Evolutionary conservation across 31 red algal species (phyloP).

Genomic region (Porphyra umbilicalis): DNA sequence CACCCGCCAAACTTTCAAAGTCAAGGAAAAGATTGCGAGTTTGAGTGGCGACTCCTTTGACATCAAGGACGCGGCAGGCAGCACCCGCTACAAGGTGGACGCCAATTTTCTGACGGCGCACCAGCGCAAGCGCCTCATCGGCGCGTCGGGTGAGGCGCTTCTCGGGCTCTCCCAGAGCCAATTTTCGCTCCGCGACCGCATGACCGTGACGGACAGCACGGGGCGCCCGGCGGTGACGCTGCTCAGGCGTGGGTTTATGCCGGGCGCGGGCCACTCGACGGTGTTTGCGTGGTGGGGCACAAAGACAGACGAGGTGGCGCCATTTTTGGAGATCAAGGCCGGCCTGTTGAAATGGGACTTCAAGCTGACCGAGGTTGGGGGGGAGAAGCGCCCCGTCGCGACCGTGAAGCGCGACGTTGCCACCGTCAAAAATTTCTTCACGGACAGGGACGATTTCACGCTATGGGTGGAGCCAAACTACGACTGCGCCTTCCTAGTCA

Average conservation of each 20-base stretch:
- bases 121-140: slow-evolving; percentile 40
- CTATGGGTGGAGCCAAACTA: slow-evolving; percentile 19
- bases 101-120: slow-evolving; percentile 30
- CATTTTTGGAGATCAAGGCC: slow-evolving; percentile 43
- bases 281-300: slow-evolving; percentile 40
- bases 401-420: slow-evolving; percentile 29
- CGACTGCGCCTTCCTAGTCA: slow-evolving; percentile 35
- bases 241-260: slow-evolving; percentile 42
- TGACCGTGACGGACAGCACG: slow-evolving; percentile 30
- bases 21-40: slow-evolving; percentile 38
- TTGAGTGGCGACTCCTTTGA: slow-evolving; percentile 32
- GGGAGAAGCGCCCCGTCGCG: slow-evolving; percentile 11
- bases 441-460: slow-evolving; percentile 42
- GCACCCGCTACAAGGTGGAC: slow-evolving; percentile 35
- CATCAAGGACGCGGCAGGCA: slow-evolving; percentile 24
- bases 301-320: slow-evolving; percentile 11
- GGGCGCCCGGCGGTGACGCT: slow-evolving; percentile 34
- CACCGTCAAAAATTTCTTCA: slow-evolving; percentile 24
- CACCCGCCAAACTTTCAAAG: slow-evolving; percentile 22
- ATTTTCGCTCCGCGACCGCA: slow-evolving; percentile 35
- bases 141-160: slow-evolving; percentile 12
- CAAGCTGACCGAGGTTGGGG: slow-evolving; percentile 21
- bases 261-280: slow-evolving; percentile 35
- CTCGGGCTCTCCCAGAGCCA: slow-evolving; percentile 34
- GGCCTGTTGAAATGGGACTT: slow-evolving; percentile 41